Percentiles rank a stretch among this genome's conserved stretches.
phyloP scores from a whole-genome alignment of 805 yeast genomes.

The Monosporozyma aerobia region DNA sequence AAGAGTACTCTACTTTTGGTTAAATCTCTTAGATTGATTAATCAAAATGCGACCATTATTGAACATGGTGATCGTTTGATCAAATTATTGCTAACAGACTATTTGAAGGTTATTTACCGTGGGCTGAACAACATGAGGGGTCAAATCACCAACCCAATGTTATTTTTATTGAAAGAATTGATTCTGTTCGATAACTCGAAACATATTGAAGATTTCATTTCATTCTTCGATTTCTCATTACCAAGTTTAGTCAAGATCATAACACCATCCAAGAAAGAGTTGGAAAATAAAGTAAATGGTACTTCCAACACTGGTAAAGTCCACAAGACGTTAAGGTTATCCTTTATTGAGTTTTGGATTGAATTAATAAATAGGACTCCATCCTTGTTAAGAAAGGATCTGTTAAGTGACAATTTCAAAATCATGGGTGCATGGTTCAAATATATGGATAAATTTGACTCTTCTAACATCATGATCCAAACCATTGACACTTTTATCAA shows the following conservation, averaged over 20 bases:
- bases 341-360: slow-evolving; percentile 56
- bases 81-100: slow-evolving; percentile 43
- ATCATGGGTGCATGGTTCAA: slow-evolving; percentile 63
- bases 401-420: slow-evolving; percentile 47
- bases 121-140: slow-evolving; percentile 52
- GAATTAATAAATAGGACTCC: slow-evolving; percentile 41
- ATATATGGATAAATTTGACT: slow-evolving; percentile 46
- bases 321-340: slow-evolving; percentile 40
- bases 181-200: slow-evolving; percentile 41
- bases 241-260: slow-evolving; percentile 54
- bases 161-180: slow-evolving; percentile 48
- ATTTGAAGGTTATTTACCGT: slow-evolving; percentile 58
- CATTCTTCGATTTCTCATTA: slow-evolving; percentile 58
- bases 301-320: slow-evolving; percentile 30
- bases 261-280: slow-evolving; percentile 42
- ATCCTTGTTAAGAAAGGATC: slow-evolving; percentile 52
- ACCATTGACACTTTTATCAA: slow-evolving; percentile 42
- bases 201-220: slow-evolving; percentile 47
- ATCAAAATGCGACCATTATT: slow-evolving; percentile 9
- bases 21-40: slow-evolving; percentile 27
- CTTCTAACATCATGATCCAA: slow-evolving; percentile 31
- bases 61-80: slow-evolving; percentile 25
- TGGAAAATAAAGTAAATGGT: slow-evolving; percentile 27
- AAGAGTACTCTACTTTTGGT: slow-evolving; percentile 36
- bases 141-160: slow-evolving; percentile 48